Base-by-base conservation (phyloP, 331 rosid species). In the Ulmus americana region DNA sequence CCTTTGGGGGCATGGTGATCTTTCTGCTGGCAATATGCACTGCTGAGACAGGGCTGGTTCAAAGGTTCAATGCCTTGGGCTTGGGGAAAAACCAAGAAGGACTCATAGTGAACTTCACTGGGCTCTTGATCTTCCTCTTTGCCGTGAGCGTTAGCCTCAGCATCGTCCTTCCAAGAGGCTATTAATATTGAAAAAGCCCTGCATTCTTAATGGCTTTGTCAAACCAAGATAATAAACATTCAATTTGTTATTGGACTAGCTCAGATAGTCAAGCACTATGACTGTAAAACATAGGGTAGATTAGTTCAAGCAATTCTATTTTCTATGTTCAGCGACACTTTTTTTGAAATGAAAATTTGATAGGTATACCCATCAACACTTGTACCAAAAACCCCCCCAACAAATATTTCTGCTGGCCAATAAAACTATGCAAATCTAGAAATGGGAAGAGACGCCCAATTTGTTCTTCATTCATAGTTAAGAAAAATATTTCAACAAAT, bases 51-150 rank as follows among this genome's bases (percentile, higher is more conserved):
- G 91, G 89, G 8, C 69, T 86, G 57, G 28, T 75, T 55, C 7
- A 81, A 64, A 54, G 48, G 16, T 81, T 71, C 45, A 9, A 13
- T 4, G 28, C 0, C 39, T 10, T 66, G 2, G 2, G 3, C 3
- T 67, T 76, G 0, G 71, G 61, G 1, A 71, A 61, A 7, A 55
- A 6, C 51, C 78, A 57, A 63, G 80, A 81, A 74, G 82, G 75
- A n/a, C 70, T 75, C 7, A 67, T 89, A 0, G 46, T 86, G 39
- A 89, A 89, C 76, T 89, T 83, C 79, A 82, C 76, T 14, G 95
- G 75, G 49, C 77, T 89, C 53, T 81, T 81, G 65, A 73, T 86
- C 67, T 72, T 75, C 45, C 80, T 89, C 0, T 89, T 54, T 67
- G 80, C 80, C 7, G 57, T 72, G 51, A 66, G 10, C 59, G 90